Percentiles rank a stretch among this genome's conserved stretches.
These are phyloP conservation scores for Hanseniaspora mollemarum DNA, from an alignment of 805 yeast genomes.

Conservation along the genomic window DNA sequence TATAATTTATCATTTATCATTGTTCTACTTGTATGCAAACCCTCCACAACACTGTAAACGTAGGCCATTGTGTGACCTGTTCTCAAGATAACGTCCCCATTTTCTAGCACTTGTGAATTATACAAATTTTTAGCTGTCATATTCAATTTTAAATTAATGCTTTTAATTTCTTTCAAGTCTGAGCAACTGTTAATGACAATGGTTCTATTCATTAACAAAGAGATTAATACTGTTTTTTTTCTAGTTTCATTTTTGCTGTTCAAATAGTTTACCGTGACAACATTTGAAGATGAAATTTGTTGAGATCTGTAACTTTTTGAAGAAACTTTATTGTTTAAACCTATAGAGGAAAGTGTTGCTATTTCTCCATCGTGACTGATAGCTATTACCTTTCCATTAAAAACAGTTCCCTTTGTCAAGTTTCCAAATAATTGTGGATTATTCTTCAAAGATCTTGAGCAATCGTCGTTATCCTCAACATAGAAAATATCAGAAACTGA, in stretches of 20 bases:
- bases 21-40: constrained; percentile 27
- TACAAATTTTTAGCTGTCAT: constrained; percentile 33
- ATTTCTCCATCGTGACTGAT: constrained; percentile 35
- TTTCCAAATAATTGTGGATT: constrained; percentile 7
- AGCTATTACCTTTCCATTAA: constrained; percentile 3
- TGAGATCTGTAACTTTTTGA: constrained; percentile 41
- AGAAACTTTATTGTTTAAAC: constrained; percentile 53
- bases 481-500: constrained; percentile 48
- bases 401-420: constrained; percentile 6
- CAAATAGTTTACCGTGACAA: constrained; percentile 34
- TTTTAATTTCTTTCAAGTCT: constrained; percentile 47
- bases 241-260: constrained; percentile 22
- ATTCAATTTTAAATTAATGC: constrained; percentile 36
- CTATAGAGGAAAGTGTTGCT: constrained; percentile 32
- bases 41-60: constrained; percentile 40
- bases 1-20: constrained; percentile 44
- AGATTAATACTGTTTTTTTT: constrained; percentile 39
- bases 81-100: constrained; percentile 50
- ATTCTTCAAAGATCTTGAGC: neutral
- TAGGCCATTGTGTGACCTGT: constrained; percentile 45
- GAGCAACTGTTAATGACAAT: constrained; percentile 45
- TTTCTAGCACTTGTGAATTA: constrained; percentile 39
- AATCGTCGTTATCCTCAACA: constrained; percentile 32
- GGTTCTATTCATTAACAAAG: constrained; percentile 37
- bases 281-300: constrained; percentile 36